A percentile compares a stretch with the other conserved stretches of the same genome.
Conservation (phyloP, 2,329 filamentous ascomycete genomes). For the Hansfordia pulvinata region DNA sequence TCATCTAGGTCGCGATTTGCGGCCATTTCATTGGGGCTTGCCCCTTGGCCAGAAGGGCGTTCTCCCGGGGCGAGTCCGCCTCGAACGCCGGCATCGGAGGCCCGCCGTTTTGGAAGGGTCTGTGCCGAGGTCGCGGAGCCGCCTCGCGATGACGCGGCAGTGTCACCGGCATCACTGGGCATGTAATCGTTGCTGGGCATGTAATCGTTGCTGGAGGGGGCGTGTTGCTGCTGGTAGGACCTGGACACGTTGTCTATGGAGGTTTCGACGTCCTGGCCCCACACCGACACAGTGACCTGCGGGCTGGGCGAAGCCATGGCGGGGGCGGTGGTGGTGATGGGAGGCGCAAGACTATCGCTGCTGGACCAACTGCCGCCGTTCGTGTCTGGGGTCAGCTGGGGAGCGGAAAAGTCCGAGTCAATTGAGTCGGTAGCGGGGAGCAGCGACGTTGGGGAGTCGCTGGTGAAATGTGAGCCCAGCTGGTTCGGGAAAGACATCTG, state of each 20-base stretch:
- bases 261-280: too few relatives aligned
- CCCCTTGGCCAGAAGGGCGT: conserved; percentile 27
- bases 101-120: too few relatives aligned
- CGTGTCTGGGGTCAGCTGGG: conserved; percentile 33
- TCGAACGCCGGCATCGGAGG: conserved; percentile 23
- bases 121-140: too few relatives aligned
- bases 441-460: too few relatives aligned
- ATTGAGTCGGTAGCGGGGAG: conserved; percentile 16
- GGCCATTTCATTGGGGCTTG: conserved; percentile 35
- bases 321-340: conserved; percentile 10
- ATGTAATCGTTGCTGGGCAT: too few relatives aligned
- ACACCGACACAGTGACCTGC: conserved; percentile 41
- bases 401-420: conserved; percentile 16
- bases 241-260: too few relatives aligned
- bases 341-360: conserved; percentile 29
- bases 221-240: too few relatives aligned
- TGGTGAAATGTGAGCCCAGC: conserved; percentile 24
- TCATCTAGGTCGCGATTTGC: conserved; percentile 25
- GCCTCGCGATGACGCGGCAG: too few relatives aligned
- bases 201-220: too few relatives aligned
- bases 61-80: conserved; percentile 34
- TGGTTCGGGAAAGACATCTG: conserved; percentile 23
- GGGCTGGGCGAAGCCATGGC: conserved; percentile 35
- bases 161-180: too few relatives aligned
- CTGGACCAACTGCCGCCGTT: conserved; percentile 35